Percentiles rank a stretch among this genome's conserved stretches.
These are phyloP conservation scores for Xylariaceae sp. DNA, from an alignment of 2,329 filamentous ascomycete species.

Conservation along the genomic window DNA sequence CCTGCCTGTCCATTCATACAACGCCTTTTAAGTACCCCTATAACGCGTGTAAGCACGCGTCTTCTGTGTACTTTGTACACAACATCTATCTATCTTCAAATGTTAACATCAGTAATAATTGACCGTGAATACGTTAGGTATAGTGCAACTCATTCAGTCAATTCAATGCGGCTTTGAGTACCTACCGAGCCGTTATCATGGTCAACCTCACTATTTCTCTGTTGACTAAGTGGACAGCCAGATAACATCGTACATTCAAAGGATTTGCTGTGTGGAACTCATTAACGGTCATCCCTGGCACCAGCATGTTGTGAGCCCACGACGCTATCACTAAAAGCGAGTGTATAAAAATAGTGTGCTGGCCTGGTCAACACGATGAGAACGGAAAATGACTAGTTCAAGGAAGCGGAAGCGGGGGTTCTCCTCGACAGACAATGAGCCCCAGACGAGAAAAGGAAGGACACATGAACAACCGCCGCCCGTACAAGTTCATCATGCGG, in stretches of 20 bases:
- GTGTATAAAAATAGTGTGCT: neutral
- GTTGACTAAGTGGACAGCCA: too few species aligned
- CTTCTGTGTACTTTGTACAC: neutral
- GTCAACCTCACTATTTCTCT: neutral
- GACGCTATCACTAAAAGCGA: neutral
- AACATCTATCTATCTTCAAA: too few species aligned
- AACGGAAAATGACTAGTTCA: slow-evolving; percentile 28
- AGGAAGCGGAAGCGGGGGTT: slow-evolving; percentile 32
- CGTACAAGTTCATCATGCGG: slow-evolving; percentile 53
- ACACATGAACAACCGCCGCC: neutral
- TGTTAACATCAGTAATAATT: neutral
- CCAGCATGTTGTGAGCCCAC: neutral
- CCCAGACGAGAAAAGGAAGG: slow-evolving; percentile 25
- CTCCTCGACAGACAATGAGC: slow-evolving; percentile 9
- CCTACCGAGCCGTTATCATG: too few species aligned
- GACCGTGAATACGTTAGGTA: neutral
- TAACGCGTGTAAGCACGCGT: neutral
- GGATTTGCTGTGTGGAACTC: neutral
- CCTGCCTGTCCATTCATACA: too few species aligned
- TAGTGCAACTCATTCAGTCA: too few species aligned
- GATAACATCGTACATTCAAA: neutral
- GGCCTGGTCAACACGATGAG: slow-evolving; percentile 5
- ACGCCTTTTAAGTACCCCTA: neutral
- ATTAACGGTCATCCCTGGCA: slow-evolving; percentile 8
- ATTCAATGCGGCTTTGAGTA: too few species aligned